These are phyloP conservation scores for Xylariaceae sp. DNA, from an alignment of 2,329 filamentous ascomycete species.

Conservation along the genomic window DNA sequence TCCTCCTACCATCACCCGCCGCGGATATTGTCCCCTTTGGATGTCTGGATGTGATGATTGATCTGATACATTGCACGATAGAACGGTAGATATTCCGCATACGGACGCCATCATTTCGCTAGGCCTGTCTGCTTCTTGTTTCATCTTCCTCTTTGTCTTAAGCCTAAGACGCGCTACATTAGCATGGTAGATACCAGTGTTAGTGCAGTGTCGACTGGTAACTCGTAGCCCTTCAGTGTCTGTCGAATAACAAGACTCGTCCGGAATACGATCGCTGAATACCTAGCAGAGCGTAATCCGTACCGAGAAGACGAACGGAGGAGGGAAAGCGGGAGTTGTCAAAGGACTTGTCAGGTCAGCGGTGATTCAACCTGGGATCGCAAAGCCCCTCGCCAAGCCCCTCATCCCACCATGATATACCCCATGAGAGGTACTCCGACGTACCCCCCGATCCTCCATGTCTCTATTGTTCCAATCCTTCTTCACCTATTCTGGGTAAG, in stretches of 20 bases:
- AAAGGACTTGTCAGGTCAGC: not conserved
- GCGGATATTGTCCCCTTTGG: not conserved
- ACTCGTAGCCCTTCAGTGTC: too few species aligned
- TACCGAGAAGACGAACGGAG: not conserved
- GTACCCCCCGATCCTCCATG: constrained; percentile 1
- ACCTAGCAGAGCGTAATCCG: too few species aligned
- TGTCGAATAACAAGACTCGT: too few species aligned
- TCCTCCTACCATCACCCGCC: not conserved
- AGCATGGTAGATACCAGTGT: too few species aligned
- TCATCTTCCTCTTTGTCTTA: not conserved
- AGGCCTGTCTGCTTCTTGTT: not conserved
- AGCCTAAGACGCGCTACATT: not conserved
- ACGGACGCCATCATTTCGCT: too few species aligned
- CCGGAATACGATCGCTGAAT: too few species aligned
- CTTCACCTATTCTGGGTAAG: constrained; percentile 17
- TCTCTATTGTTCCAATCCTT: constrained; percentile 8
- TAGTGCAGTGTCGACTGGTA: not conserved
- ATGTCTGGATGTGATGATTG: not conserved
- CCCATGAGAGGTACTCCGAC: not conserved
- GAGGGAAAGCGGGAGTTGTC: not conserved
- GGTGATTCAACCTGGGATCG: not conserved
- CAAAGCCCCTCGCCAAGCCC: not conserved
- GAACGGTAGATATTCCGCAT: too few species aligned
- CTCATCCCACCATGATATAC: constrained; percentile 11
- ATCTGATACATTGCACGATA: too few species aligned